phyloP scores from a whole-genome alignment of 495 filamentous ascomycete species.

The Penicillium flavigenum region DNA sequence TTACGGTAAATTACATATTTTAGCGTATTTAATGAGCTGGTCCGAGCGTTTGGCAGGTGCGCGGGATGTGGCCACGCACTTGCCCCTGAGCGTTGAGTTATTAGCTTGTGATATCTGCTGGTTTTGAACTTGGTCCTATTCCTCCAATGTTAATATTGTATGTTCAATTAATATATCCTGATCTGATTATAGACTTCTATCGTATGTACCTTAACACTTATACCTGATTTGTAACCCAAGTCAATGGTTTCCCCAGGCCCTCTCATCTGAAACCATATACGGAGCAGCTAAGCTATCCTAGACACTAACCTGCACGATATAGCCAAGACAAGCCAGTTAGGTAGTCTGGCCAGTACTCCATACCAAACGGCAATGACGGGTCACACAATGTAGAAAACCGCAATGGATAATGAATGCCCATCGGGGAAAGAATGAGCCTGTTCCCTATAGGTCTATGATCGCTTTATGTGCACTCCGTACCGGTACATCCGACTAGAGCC shows the following conservation, averaged over 20 bases:
- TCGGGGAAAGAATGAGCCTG: neutral
- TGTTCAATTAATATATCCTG: neutral
- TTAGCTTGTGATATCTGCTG: neutral
- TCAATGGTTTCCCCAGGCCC: neutral
- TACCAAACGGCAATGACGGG: neutral
- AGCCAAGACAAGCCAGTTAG: neutral
- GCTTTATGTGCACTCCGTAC: neutral
- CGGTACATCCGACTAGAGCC: neutral
- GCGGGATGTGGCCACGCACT: conserved; percentile 6
- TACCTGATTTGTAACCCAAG: neutral
- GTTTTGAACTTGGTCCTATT: neutral
- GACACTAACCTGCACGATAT: neutral
- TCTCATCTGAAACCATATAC: conserved; percentile 1
- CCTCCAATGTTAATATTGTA: neutral
- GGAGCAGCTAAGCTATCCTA: neutral
- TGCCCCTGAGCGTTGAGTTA: neutral
- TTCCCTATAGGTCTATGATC: neutral
- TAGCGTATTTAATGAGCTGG: conserved; percentile 3
- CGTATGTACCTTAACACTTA: neutral
- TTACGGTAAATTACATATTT: conserved; percentile 17
- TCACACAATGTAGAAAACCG: conserved; percentile 16
- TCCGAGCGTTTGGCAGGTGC: conserved; percentile 4
- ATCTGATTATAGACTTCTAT: neutral
- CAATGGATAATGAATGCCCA: neutral
- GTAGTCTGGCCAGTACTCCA: neutral